A percentile compares a stretch with the other conserved stretches of the same genome.
phyloP scores from a whole-genome alignment of 2,329 filamentous ascomycete species.

The Simplicillium aogashimaense region DNA sequence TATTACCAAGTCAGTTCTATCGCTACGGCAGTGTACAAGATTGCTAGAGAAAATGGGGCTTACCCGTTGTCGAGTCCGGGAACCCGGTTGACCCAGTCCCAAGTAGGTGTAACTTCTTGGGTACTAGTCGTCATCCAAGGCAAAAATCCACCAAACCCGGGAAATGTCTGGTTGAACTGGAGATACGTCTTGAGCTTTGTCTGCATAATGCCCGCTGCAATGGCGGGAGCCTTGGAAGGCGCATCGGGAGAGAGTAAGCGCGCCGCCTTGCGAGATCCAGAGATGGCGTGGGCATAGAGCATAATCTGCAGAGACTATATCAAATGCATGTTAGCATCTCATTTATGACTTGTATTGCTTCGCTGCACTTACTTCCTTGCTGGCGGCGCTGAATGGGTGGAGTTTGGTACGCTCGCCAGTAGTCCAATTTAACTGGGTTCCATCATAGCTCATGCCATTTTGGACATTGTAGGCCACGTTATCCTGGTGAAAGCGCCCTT shows the following conservation, averaged over 20 bases:
- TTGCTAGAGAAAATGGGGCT: conserved; percentile 1
- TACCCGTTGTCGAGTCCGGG: conserved; percentile 30
- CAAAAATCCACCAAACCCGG: conserved; percentile 29
- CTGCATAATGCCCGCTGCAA: conserved; percentile 25
- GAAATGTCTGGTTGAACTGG: conserved; percentile 27
- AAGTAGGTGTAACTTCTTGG: conserved; percentile 19
- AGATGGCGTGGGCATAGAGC: conserved; percentile 29
- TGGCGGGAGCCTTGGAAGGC: conserved; percentile 16
- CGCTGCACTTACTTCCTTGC: conserved; percentile 17
- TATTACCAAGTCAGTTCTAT: too few species aligned
- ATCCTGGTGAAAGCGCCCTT: conserved; percentile 32
- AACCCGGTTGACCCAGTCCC: conserved; percentile 26
- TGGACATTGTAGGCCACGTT: conserved; percentile 26
- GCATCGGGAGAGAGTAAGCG: conserved; percentile 25
- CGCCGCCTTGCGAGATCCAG: conserved; percentile 25
- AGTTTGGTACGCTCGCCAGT: conserved; percentile 23
- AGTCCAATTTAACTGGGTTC: conserved; percentile 24
- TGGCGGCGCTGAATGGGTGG: conserved; percentile 28
- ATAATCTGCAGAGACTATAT: conserved; percentile 30
- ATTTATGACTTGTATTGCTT: neutral
- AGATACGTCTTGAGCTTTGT: conserved; percentile 27
- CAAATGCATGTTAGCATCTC: neutral
- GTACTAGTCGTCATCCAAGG: conserved; percentile 25
- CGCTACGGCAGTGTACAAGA: neutral
- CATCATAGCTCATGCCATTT: conserved; percentile 32